phyloP scores from a whole-genome alignment of 2,329 filamentous ascomycete species.

The Alternaria arbusti region DNA sequence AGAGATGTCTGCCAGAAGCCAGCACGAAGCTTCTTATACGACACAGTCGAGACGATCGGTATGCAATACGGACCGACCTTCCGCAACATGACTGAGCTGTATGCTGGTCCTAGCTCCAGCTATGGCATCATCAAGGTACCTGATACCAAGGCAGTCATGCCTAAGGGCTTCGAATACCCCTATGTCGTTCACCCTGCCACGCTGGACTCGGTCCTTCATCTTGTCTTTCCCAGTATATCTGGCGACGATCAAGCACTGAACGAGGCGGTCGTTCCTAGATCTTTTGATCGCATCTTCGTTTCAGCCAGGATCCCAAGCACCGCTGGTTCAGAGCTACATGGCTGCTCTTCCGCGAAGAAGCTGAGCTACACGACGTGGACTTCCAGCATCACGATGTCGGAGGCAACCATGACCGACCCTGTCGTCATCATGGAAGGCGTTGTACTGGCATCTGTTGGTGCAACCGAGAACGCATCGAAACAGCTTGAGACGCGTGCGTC shows the following conservation, averaged over 20 bases:
- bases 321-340: conserved; percentile 1
- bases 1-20: conserved; percentile 1
- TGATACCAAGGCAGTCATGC: conserved; percentile 3
- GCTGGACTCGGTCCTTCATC: conserved; percentile 8
- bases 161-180: conserved; percentile 3
- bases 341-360: conserved; percentile 9
- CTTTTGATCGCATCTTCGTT: conserved; percentile 7
- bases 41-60: conserved; percentile 9
- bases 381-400: conserved; percentile 6
- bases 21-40: conserved; percentile 8
- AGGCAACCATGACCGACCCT: conserved; percentile 1
- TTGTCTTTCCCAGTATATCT: conserved; percentile 9
- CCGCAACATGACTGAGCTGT: conserved; percentile 21
- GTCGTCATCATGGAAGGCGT: conserved; percentile 7
- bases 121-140: conserved; percentile 9
- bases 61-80: conserved; percentile 15
- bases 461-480: neutral
- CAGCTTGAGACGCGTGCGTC: conserved; percentile 7
- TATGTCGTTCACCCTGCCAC: conserved; percentile 9
- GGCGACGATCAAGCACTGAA: conserved; percentile 17
- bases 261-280: conserved; percentile 4
- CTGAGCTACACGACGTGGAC: conserved; percentile 11
- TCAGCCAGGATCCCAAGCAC: neutral
- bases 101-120: neutral
- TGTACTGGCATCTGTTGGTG: conserved; percentile 5